A percentile compares a stretch with the other conserved stretches of the same genome.
These are phyloP conservation scores for Malassezia sp. DNA, from an alignment of 1,284 basidiomycete species.

Conservation along the genomic window DNA sequence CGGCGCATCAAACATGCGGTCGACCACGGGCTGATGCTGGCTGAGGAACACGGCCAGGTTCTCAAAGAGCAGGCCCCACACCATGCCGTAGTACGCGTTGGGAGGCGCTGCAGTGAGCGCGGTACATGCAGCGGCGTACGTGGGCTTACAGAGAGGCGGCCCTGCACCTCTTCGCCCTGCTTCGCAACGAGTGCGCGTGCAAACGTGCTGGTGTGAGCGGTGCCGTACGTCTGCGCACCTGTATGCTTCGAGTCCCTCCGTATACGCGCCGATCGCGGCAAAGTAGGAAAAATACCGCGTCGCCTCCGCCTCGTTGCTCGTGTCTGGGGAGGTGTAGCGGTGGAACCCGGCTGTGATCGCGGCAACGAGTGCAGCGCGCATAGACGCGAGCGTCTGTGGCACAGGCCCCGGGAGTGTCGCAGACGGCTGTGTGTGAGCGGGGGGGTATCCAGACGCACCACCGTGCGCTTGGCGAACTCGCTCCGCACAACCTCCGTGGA, in stretches of 20 bases:
- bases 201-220: too few species aligned
- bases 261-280: conserved; percentile 67
- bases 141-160: conserved; percentile 19
- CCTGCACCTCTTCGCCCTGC: conserved; percentile 22
- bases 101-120: conserved; percentile 9
- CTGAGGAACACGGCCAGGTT: conserved; percentile 89
- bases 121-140: not conserved
- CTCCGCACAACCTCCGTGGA: conserved; percentile 67
- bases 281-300: conserved; percentile 94
- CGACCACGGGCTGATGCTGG: conserved; percentile 91
- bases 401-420: conserved; percentile 75
- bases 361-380: conserved; percentile 63
- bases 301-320: conserved; percentile 58
- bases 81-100: conserved; percentile 24
- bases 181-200: conserved; percentile 68
- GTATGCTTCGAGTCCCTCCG: conserved; percentile 87
- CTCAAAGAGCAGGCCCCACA: conserved; percentile 72
- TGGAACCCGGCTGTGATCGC: conserved; percentile 70
- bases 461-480: conserved; percentile 71
- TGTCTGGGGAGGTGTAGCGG: conserved; percentile 63
- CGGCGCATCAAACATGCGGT: conserved; percentile 66
- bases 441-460: conserved; percentile 49
- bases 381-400: conserved; percentile 63
- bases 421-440: conserved; percentile 54
- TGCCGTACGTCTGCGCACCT: too few species aligned